A percentile compares a stretch with the other conserved stretches of the same genome.
Conservation (phyloP, 2,329 filamentous ascomycete species). For the Talaromyces sp. region DNA sequence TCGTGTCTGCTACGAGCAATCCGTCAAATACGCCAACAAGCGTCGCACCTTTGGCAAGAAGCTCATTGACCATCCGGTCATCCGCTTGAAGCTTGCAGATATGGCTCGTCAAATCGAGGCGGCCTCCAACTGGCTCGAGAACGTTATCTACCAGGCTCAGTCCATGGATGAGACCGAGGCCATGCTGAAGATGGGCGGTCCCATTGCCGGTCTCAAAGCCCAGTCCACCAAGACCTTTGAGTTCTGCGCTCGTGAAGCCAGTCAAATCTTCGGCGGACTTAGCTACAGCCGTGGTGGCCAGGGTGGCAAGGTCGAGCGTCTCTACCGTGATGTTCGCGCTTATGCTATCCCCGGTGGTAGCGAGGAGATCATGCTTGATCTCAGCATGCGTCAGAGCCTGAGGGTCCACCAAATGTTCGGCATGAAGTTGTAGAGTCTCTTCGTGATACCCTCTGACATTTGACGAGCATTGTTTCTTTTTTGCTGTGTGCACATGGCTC, state of each 20-base stretch:
- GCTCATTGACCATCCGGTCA: slow-evolving; percentile 93
- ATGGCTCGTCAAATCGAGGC: slow-evolving; percentile 99
- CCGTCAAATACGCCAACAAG: slow-evolving; percentile 95
- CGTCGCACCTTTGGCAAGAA: slow-evolving; percentile 93
- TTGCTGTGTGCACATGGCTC: background rate
- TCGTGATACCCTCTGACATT: slow-evolving; percentile 9
- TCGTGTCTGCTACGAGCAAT: slow-evolving; percentile 95
- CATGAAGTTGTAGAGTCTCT: slow-evolving; percentile 75
- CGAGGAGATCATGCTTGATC: slow-evolving; percentile 97
- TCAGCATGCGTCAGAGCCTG: slow-evolving; percentile 87
- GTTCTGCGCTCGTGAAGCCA: slow-evolving; percentile 93
- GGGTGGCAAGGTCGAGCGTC: slow-evolving; percentile 87
- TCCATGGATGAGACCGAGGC: slow-evolving; percentile 92
- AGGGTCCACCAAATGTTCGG: slow-evolving; percentile 84
- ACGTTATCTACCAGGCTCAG: slow-evolving; percentile 85
- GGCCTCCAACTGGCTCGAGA: slow-evolving; percentile 95
- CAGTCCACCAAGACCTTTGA: slow-evolving; percentile 93
- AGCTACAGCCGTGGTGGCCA: slow-evolving; percentile 91
- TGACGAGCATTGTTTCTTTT: background rate
- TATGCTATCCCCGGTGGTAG: slow-evolving; percentile 94
- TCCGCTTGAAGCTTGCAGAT: slow-evolving; percentile 93
- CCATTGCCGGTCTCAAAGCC: slow-evolving; percentile 90
- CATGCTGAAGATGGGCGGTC: slow-evolving; percentile 90
- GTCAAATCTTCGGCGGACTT: slow-evolving; percentile 93
- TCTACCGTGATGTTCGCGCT: slow-evolving; percentile 91